These are phyloP conservation scores for Mycocentrospora acerina DNA, from an alignment of 2,329 filamentous ascomycete species.

Conservation along the genomic window DNA sequence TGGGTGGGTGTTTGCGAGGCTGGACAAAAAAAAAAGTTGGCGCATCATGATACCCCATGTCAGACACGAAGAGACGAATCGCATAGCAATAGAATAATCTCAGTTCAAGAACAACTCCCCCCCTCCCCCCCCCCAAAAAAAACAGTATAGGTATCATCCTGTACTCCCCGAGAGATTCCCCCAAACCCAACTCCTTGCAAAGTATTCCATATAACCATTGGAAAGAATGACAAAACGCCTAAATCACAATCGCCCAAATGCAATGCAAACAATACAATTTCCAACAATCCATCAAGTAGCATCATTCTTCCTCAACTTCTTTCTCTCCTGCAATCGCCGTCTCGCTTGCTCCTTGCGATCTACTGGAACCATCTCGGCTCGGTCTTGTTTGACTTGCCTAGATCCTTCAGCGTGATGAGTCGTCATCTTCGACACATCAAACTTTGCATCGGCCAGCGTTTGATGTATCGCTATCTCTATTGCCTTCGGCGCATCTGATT, in stretches of 20 bases:
- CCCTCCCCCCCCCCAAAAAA: too few relatives aligned
- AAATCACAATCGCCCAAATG: neutral
- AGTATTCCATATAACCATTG: too few relatives aligned
- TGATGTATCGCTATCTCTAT: slow-evolving; percentile 2
- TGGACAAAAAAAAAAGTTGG: too few relatives aligned
- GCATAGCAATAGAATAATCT: slow-evolving; percentile 5
- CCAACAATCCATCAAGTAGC: slow-evolving; percentile 2
- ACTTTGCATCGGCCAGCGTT: slow-evolving; percentile 16
- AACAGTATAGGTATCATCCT: slow-evolving; percentile 24
- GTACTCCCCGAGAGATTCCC: slow-evolving; percentile 11
- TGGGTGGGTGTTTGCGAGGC: slow-evolving; percentile 2
- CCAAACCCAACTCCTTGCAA: neutral
- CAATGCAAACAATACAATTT: neutral
- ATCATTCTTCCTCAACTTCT: slow-evolving; percentile 25
- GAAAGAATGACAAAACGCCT: neutral
- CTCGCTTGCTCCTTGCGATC: slow-evolving; percentile 33
- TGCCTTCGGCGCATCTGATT: neutral
- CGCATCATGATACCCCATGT: slow-evolving; percentile 14
- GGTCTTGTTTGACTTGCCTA: slow-evolving; percentile 19
- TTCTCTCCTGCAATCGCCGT: slow-evolving; percentile 28
- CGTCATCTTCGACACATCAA: slow-evolving; percentile 24
- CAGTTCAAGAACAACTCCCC: slow-evolving; percentile 4
- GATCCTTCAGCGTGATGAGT: slow-evolving; percentile 28
- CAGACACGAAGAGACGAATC: too few relatives aligned
- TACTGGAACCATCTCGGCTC: slow-evolving; percentile 16